Percentiles rank a stretch among this genome's conserved stretches.
Evolutionary conservation across 306 rosid genomes (phyloP).

Genomic region (Quercus cerris): DNA sequence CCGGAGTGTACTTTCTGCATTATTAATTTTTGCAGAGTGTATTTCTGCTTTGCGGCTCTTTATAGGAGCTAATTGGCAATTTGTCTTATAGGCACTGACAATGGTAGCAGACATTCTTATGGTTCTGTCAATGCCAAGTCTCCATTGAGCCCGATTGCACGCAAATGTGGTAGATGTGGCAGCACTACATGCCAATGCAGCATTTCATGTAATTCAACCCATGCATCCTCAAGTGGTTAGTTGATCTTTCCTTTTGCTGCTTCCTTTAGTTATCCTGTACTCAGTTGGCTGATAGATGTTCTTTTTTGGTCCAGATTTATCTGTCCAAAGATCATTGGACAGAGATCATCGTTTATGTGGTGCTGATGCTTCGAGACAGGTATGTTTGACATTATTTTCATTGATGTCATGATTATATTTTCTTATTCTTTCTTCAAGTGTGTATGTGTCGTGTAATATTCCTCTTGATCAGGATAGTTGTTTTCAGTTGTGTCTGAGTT

Average conservation of each 20-base stretch:
- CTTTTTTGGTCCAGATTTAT: conserved; percentile 32
- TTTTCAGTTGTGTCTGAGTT: conserved; percentile 14
- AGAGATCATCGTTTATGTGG: conserved; percentile 14
- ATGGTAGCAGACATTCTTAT: conserved; percentile 26
- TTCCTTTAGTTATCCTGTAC: conserved; percentile 4
- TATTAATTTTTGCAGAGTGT: no score
- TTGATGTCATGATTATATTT: not conserved
- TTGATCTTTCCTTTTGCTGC: conserved; percentile 17
- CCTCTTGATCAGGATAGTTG: not conserved
- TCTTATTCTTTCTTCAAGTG: not conserved
- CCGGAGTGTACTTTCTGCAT: conserved; percentile 17
- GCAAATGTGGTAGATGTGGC: conserved; percentile 37
- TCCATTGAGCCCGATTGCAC: conserved; percentile 12
- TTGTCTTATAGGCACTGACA: conserved; percentile 46
- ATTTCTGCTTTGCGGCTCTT: conserved; percentile 29
- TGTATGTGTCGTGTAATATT: not conserved
- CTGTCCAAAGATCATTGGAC: conserved; percentile 46
- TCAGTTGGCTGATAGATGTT: conserved; percentile 5
- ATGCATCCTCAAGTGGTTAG: conserved; percentile 42
- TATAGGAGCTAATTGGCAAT: conserved; percentile 42
- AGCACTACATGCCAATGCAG: conserved; percentile 36
- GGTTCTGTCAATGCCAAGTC: conserved; percentile 34
- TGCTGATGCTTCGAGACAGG: conserved; percentile 41
- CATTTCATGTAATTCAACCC: conserved; percentile 28
- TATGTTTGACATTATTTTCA: conserved; percentile 11